Percentiles rank a stretch among this genome's conserved stretches.
Conservation (phyloP, 1,139 yeast genomes). For the Lodderomyces beijingensis region DNA sequence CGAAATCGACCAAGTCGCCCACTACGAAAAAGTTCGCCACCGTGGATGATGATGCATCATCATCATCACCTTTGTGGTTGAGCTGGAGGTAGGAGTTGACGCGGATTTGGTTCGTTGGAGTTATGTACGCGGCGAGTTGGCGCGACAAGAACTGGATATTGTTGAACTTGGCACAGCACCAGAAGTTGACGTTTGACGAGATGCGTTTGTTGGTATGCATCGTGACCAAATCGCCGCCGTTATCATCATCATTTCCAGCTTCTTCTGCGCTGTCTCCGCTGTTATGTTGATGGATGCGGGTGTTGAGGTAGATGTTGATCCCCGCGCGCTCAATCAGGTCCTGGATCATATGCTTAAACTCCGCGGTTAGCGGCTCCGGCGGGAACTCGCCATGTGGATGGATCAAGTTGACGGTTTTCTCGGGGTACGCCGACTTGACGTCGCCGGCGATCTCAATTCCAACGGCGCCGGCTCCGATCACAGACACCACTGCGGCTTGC, state of each 20-base stretch:
- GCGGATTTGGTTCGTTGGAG: slow-evolving; percentile 21
- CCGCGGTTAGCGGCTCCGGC: slow-evolving; percentile 35
- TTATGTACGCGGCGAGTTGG: slow-evolving; percentile 19
- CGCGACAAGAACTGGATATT: slow-evolving; percentile 28
- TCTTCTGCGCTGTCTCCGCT: neutral
- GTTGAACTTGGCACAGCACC: slow-evolving; percentile 44
- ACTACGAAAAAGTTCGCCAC: slow-evolving; percentile 28
- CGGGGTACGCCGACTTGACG: slow-evolving; percentile 31
- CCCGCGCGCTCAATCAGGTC: slow-evolving; percentile 24
- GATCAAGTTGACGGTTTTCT: slow-evolving; percentile 32
- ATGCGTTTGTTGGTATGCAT: slow-evolving; percentile 24
- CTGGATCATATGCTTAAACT: slow-evolving; percentile 24
- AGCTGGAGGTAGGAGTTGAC: slow-evolving; percentile 40
- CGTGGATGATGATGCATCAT: neutral
- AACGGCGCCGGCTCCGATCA: slow-evolving; percentile 50
- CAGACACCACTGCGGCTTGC: slow-evolving; percentile 22
- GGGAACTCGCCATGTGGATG: slow-evolving; percentile 40
- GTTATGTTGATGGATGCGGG: slow-evolving; percentile 19
- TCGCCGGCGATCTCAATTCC: slow-evolving; percentile 50
- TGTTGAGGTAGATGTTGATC: slow-evolving; percentile 18
- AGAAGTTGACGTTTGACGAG: slow-evolving; percentile 32
- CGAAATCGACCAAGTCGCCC: slow-evolving; percentile 40
- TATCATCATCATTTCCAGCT: too few relatives aligned
- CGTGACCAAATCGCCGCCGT: slow-evolving; percentile 20
- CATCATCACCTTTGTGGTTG: slow-evolving; percentile 14